These are phyloP conservation scores for Solanum paucissectum DNA, from an alignment of 257 asterid genomes.

Conservation along the genomic window DNA sequence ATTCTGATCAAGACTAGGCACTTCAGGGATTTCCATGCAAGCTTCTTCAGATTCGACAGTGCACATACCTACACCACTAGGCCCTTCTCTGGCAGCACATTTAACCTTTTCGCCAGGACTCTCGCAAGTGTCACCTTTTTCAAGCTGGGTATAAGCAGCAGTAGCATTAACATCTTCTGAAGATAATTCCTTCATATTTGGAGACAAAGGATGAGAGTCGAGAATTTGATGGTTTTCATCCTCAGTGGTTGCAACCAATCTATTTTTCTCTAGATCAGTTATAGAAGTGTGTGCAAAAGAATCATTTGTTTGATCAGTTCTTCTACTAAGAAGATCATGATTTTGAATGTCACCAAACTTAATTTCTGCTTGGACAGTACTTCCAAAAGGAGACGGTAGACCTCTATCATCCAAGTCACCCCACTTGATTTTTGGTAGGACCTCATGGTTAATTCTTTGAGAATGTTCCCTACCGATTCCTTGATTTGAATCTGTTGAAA, in stretches of 20 bases:
- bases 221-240: slow-evolving; percentile 19
- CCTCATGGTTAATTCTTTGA: slow-evolving; percentile 15
- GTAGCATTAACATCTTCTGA: slow-evolving; percentile 39
- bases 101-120: slow-evolving; percentile 7
- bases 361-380: slow-evolving; percentile 30
- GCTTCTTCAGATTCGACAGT: slow-evolving; percentile 3
- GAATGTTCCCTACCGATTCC: slow-evolving; percentile 23
- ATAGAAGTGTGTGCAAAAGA: slow-evolving; percentile 7
- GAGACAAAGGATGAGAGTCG: slow-evolving; percentile 16
- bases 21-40: slow-evolving; percentile 12
- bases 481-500: slow-evolving; percentile 9
- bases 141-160: slow-evolving; percentile 13
- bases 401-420: slow-evolving; percentile 88
- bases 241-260: not conserved
- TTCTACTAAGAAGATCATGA: slow-evolving; percentile 15
- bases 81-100: slow-evolving; percentile 21
- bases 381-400: slow-evolving; percentile 41
- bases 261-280: slow-evolving; percentile 16
- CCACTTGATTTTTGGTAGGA: slow-evolving; percentile 75
- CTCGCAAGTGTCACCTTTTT: slow-evolving; percentile 5
- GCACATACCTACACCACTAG: not conserved
- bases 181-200: slow-evolving; percentile 33
- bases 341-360: slow-evolving; percentile 27
- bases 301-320: slow-evolving; percentile 19
- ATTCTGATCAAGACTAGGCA: slow-evolving; percentile 13